Conservation (phyloP, 176 grass and related monocot species). For the Eleusine indica region DNA sequence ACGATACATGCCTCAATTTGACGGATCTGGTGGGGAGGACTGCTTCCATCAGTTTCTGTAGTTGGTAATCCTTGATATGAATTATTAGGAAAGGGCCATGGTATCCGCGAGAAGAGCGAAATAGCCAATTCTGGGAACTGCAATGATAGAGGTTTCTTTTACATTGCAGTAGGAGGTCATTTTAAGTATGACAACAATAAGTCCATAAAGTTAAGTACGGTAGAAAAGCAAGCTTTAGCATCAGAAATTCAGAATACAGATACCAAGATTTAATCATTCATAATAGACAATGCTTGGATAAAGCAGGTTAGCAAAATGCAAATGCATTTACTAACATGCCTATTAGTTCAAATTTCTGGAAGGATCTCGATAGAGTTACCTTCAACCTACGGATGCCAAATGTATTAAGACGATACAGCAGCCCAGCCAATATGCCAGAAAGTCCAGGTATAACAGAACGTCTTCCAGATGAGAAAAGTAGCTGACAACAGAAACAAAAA, state of each 20-base stretch:
- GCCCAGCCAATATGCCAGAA: conserved; percentile 76
- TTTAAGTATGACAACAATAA: not conserved
- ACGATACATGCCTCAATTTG: conserved; percentile 65
- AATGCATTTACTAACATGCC: not conserved
- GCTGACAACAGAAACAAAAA: conserved; percentile 57
- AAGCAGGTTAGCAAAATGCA: not conserved
- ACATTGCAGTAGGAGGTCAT: not conserved
- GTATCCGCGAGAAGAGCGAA: conserved; percentile 51
- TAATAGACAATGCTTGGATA: not conserved
- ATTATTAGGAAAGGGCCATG: conserved; percentile 52
- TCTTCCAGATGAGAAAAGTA: conserved; percentile 87
- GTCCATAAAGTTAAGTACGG: not conserved
- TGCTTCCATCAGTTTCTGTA: conserved; percentile 50
- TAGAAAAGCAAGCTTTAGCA: not conserved
- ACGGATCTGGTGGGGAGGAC: conserved; percentile 29
- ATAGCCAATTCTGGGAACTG: conserved; percentile 70
- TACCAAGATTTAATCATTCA: not conserved
- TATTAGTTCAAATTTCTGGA: conserved; percentile 24
- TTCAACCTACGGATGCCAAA: conserved; percentile 89
- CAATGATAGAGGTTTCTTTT: conserved; percentile 27
- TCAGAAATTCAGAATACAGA: not conserved
- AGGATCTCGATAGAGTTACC: conserved; percentile 46
- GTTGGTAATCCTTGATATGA: conserved; percentile 58
- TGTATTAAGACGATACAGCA: conserved; percentile 81
- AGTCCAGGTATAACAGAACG: conserved; percentile 77